Evolutionary conservation across 2,329 filamentous ascomycete genomes (phyloP).

Genomic region (Scedosporium boydii): DNA sequence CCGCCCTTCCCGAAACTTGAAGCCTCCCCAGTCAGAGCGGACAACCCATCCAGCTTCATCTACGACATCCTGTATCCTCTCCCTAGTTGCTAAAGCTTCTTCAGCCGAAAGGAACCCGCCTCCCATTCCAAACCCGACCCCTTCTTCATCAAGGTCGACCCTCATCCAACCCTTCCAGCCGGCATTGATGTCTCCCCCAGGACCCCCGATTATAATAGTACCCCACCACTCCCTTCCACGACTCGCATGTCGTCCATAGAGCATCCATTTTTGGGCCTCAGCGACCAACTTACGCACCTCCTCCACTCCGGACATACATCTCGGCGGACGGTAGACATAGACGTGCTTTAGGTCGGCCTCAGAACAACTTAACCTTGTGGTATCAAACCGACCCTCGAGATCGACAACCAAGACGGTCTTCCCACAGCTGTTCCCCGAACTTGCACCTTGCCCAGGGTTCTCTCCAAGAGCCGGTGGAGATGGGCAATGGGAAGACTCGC

Average conservation of each 20-base stretch:
- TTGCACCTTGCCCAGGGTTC: not conserved
- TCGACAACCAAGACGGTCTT: slow-evolving; percentile 47
- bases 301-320: slow-evolving; percentile 13
- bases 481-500: slow-evolving; percentile 19
- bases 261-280: slow-evolving; percentile 35
- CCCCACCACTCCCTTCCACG: slow-evolving; percentile 45
- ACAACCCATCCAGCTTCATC: slow-evolving; percentile 31
- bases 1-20: slow-evolving; percentile 24
- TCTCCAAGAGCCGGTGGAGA: not conserved
- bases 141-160: slow-evolving; percentile 33
- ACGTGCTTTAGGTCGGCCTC: slow-evolving; percentile 36
- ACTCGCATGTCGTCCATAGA: slow-evolving; percentile 37
- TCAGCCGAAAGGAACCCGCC: slow-evolving; percentile 26
- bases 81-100: slow-evolving; percentile 33
- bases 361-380: slow-evolving; percentile 30
- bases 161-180: slow-evolving; percentile 41
- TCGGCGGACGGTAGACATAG: slow-evolving; percentile 36
- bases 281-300: slow-evolving; percentile 25
- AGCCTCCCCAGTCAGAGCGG: slow-evolving; percentile 38
- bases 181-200: slow-evolving; percentile 21
- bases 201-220: slow-evolving; percentile 41
- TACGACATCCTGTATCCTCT: slow-evolving; percentile 27
- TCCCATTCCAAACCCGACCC: slow-evolving; percentile 21
- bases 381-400: slow-evolving; percentile 44
- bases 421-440: slow-evolving; percentile 12